These are phyloP conservation scores for Astragalus glycyphyllos DNA, from an alignment of 306 rosid species.

Conservation along the genomic window DNA sequence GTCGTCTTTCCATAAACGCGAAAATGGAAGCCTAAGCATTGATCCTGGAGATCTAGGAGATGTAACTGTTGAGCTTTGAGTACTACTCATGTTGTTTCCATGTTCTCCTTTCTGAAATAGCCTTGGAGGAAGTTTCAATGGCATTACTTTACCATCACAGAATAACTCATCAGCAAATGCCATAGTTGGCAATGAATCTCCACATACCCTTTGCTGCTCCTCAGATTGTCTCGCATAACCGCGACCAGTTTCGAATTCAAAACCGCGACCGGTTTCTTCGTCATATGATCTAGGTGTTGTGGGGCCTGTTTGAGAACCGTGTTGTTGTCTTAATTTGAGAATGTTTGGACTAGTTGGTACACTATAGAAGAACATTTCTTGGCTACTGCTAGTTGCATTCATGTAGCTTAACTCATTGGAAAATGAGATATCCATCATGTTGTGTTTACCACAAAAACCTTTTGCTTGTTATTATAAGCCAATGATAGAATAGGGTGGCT, in stretches of 20 bases:
- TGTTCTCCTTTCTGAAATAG: slow-evolving; percentile 40
- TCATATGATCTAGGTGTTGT: slow-evolving; percentile 53
- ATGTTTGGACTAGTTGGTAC: slow-evolving; percentile 75
- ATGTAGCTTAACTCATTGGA: slow-evolving; percentile 41
- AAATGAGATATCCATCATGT: slow-evolving; percentile 54
- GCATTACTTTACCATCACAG: slow-evolving; percentile 74
- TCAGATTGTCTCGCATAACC: not conserved
- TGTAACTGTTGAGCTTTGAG: slow-evolving; percentile 37
- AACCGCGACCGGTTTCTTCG: slow-evolving; percentile 61
- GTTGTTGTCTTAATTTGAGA: slow-evolving; percentile 11
- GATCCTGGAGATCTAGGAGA: slow-evolving; percentile 60
- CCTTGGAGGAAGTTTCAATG: slow-evolving; percentile 83
- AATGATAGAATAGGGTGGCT: slow-evolving; percentile 15
- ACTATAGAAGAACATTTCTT: slow-evolving; percentile 62
- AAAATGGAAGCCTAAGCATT: slow-evolving; percentile 47
- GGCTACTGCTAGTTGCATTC: slow-evolving; percentile 49
- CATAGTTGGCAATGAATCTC: slow-evolving; percentile 55
- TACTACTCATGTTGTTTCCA: slow-evolving; percentile 24
- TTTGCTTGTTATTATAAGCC: slow-evolving; percentile 19
- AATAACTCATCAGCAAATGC: slow-evolving; percentile 88
- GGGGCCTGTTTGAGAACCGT: slow-evolving; percentile 48
- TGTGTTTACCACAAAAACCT: not conserved
- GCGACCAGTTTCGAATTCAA: slow-evolving; percentile 69
- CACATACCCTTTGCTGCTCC: slow-evolving; percentile 27
- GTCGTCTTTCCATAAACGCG: slow-evolving; percentile 68